Percentiles rank a stretch among this genome's conserved stretches.
Evolutionary conservation across 345 rosid genomes (phyloP).

Genomic region (Citropsis articulata): DNA sequence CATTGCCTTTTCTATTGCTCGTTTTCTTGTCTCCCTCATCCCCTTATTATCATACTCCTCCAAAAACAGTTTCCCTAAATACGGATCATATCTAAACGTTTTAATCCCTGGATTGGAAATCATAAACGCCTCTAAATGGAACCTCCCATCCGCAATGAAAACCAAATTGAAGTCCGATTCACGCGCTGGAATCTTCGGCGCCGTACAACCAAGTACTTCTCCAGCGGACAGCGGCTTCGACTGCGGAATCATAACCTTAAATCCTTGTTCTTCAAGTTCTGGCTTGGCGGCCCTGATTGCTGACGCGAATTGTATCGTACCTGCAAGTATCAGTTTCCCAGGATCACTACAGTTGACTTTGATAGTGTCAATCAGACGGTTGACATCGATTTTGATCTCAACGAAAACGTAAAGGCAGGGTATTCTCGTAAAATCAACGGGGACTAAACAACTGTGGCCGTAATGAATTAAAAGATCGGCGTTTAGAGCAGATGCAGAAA

Average conservation of each 20-base stretch:
- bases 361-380: constrained; percentile 48
- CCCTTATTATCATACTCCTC: constrained; percentile 96
- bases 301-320: constrained; percentile 83
- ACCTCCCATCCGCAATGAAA: constrained; percentile 91
- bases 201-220: constrained; percentile 89
- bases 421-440: constrained; percentile 66
- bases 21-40: constrained; percentile 74
- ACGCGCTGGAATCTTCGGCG: constrained; percentile 43
- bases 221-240: constrained; percentile 84
- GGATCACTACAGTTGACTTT: constrained; percentile 40
- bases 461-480: constrained; percentile 87
- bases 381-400: constrained; percentile 71
- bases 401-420: constrained; percentile 95
- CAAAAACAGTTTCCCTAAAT: constrained; percentile 66
- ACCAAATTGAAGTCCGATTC: constrained; percentile 41
- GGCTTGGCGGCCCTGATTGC: constrained; percentile 83
- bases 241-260: constrained; percentile 77
- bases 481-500: constrained; percentile 65
- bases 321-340: constrained; percentile 55
- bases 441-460: constrained; percentile 92
- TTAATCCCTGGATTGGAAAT: constrained; percentile 75
- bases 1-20: constrained; percentile 49
- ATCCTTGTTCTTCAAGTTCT: constrained; percentile 66
- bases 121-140: constrained; percentile 90
- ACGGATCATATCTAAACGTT: constrained; percentile 82